phyloP scores from a whole-genome alignment of 169 alveolate genomes.

The Cryptosporidium viatorum region DNA sequence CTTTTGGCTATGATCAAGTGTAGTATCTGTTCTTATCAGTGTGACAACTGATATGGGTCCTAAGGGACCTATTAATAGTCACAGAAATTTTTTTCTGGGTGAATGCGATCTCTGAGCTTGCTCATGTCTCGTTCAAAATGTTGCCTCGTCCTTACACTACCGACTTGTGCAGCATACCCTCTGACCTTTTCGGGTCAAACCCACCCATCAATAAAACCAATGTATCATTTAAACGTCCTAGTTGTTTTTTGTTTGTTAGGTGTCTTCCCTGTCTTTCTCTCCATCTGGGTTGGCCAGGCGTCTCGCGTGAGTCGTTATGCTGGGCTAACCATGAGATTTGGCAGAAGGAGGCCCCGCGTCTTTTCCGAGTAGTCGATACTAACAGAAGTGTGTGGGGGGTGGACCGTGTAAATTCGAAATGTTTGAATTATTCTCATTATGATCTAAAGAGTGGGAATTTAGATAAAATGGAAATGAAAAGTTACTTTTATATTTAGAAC shows the following conservation, averaged over 20 bases:
- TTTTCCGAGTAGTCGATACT: no score
- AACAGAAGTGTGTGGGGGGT: no score
- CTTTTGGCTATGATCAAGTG: slow-evolving; percentile 97
- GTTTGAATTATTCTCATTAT: no score
- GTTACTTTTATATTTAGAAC: no score
- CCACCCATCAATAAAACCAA: slow-evolving; percentile 31
- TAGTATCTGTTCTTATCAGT: slow-evolving; percentile 96
- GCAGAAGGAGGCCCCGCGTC: no score
- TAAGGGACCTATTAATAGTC: slow-evolving; percentile 70
- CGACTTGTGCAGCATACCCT: slow-evolving; percentile 76
- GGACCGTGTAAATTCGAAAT: no score
- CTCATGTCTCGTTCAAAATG: slow-evolving; percentile 43
- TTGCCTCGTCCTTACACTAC: slow-evolving; percentile 77
- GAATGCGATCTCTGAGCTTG: slow-evolving; percentile 76
- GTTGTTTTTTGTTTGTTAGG: not conserved
- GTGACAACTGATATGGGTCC: slow-evolving; percentile 93
- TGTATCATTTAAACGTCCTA: slow-evolving; percentile 32
- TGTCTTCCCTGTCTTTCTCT: no score
- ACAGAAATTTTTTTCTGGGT: slow-evolving; percentile 77
- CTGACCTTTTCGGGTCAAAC: slow-evolving; percentile 69
- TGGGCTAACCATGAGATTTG: no score
- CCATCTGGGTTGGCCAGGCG: not conserved
- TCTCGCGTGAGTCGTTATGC: no score
- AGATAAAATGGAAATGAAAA: no score
- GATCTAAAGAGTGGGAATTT: no score